Evolutionary conservation across 208 protist genomes (phyloP), one percentile per base, ranked within the genome.

Genomic region (Leptomonas pyrrhocoris): DNA sequence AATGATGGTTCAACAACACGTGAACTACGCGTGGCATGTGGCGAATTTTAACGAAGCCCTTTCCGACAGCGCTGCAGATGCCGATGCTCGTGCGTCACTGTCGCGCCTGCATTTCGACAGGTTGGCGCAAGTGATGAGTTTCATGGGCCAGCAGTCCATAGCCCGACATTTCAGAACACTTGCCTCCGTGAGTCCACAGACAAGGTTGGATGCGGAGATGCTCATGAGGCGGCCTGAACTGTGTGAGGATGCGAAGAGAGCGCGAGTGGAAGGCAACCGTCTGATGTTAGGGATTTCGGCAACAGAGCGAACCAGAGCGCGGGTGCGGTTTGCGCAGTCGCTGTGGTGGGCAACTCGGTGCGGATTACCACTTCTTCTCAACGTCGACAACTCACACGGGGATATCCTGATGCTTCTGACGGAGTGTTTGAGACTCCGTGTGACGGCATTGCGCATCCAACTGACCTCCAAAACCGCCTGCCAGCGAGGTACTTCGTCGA

Each of bases 101-200:
- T 23, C 43, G 28, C 58, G 19, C 1, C 45, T 64, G 40, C 43
- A 46, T 2, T 12, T 15, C 1, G 58, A 64, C 28, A 21, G 58
- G 15, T 28, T 64, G n/a, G 58, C 58, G 43, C 58, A 64, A 19
- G 58, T 53, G 28, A 36, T 64, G 58, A n/a, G n/a, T n/a, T n/a
- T n/a, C n/a, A n/a, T n/a, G n/a, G n/a, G n/a, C n/a, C n/a, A n/a
- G n/a, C n/a, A 64, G 58, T n/a, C n/a, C n/a, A n/a, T n/a, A n/a
- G n/a, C n/a, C n/a, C n/a, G n/a, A n/a, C n/a, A n/a, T n/a, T n/a
- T n/a, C n/a, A n/a, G n/a, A n/a, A n/a, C n/a, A n/a, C 19, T 64
- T 12, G 1, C 7, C 28, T 25, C 58, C 9, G 58, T 64, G 8
- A 64, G 43, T 25, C 58, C 58, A 28, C 58, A 64, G 58, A 21